Base-by-base conservation (phyloP, 169 alveolate genomes). In the Eimeria sp. region DNA sequence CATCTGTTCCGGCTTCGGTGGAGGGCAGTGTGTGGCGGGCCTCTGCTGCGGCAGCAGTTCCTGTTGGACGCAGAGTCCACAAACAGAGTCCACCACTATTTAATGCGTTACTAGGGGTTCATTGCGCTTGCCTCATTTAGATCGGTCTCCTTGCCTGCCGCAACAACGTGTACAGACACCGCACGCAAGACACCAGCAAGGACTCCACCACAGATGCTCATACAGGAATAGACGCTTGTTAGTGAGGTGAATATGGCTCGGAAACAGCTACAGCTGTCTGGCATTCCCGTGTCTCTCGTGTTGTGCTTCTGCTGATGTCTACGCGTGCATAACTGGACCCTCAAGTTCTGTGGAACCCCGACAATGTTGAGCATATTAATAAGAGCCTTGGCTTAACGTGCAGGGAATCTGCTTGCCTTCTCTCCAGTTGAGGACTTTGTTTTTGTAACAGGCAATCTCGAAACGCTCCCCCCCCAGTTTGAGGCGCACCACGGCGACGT, bases 361-460 rank as follows among this genome's bases (percentile, higher is more conserved):
- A 22, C 40, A 22, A 67, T 22, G 11, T 18, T 11, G 16, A n/a
- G 25, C 25, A 22, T 18, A 9, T 18, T 22, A 27, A 4, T 22
- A 27, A 4, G 11, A 67, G 25, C 10, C 16, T 67, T 11, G 25
- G 16, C 11, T 45, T 11, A 14, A 34, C 16, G 10, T 20, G 7
- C 27, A 34, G 40, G 40, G 2, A 34, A 34, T 34, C 13, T 4
- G 13, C 87, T 96, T 95, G n/a, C 99, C 99, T 89, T 98, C 96
- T 73, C 99, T 95, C 99, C 99, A 99, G 96, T 99, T 99, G 86
- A 98, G 97, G 13, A 99, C 99, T 96, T 99, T 99, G 95, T 99
- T 99, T 95, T 98, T 99, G 96, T 99, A 99, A 96, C 99, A 99
- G 58, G 99, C 99, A 43, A 99, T 97, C 96, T 99, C 99, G 95